phyloP scores from a whole-genome alignment of 2,329 filamentous ascomycete species.

The Calonectria pseudoturangicola region DNA sequence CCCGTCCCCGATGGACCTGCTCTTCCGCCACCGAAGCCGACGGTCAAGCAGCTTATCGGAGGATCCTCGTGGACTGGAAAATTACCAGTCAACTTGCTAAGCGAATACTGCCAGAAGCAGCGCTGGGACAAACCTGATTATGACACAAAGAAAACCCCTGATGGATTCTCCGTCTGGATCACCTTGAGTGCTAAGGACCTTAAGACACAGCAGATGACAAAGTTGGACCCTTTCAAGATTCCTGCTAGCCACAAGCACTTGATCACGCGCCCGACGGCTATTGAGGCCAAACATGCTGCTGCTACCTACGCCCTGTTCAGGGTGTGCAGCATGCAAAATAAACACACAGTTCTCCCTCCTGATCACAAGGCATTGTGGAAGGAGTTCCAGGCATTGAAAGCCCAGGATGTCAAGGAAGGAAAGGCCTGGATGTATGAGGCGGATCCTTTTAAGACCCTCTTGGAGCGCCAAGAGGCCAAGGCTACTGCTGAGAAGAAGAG shows the following conservation, averaged over 20 bases:
- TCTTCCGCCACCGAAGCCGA: slow-evolving; percentile 73
- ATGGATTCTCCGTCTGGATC: slow-evolving; percentile 87
- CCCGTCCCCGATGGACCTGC: slow-evolving; percentile 58
- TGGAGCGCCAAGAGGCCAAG: slow-evolving; percentile 87
- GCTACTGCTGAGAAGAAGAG: slow-evolving; percentile 86
- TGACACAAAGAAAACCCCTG: slow-evolving; percentile 83
- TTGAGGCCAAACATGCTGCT: slow-evolving; percentile 95
- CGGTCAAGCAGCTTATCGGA: slow-evolving; percentile 88
- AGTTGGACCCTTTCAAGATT: slow-evolving; percentile 87
- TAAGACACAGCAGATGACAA: slow-evolving; percentile 87
- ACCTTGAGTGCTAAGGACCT: slow-evolving; percentile 84
- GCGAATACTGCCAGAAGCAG: slow-evolving; percentile 96
- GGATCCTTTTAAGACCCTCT: slow-evolving; percentile 89
- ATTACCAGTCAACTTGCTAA: slow-evolving; percentile 92
- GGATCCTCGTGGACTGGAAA: slow-evolving; percentile 98
- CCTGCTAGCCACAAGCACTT: slow-evolving; percentile 85
- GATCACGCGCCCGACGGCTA: slow-evolving; percentile 83
- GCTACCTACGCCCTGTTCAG: slow-evolving; percentile 94
- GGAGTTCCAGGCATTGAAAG: slow-evolving; percentile 89
- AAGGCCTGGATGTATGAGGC: slow-evolving; percentile 93
- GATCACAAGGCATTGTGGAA: slow-evolving; percentile 95
- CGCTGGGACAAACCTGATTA: slow-evolving; percentile 97
- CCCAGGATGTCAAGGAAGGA: slow-evolving; percentile 85
- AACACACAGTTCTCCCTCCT: slow-evolving; percentile 95
- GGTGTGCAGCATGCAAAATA: slow-evolving; percentile 95